These are phyloP conservation scores for Brassica nigra DNA, from an alignment of 345 rosid species.

Conservation along the genomic window DNA sequence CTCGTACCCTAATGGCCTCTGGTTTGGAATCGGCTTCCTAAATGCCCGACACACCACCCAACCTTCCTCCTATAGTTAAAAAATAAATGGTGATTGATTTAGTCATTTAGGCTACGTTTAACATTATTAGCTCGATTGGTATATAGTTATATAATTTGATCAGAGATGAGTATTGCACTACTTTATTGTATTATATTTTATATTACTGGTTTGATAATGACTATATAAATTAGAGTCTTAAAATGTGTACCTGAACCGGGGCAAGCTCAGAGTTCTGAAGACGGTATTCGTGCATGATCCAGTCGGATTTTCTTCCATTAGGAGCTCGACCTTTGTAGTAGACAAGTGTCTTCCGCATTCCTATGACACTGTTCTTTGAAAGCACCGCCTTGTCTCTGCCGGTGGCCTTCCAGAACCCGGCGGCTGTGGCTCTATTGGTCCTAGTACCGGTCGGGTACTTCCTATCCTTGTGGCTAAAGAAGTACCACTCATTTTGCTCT, in stretches of 20 bases:
- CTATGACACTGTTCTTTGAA: conserved; percentile 72
- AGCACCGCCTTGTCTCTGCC: conserved; percentile 93
- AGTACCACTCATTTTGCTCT: conserved; percentile 92
- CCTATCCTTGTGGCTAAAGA: conserved; percentile 96
- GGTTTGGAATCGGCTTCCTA: conserved; percentile 78
- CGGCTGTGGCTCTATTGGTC: conserved; percentile 85
- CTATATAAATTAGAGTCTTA: not conserved
- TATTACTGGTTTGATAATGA: not conserved
- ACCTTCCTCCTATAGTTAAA: conserved; percentile 74
- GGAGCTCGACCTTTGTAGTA: conserved; percentile 95
- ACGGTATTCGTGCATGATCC: conserved; percentile 98
- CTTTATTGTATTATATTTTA: no score
- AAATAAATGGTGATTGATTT: not conserved
- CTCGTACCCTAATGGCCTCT: conserved; percentile 65
- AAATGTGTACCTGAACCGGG: conserved; percentile 64
- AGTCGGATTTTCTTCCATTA: conserved; percentile 81
- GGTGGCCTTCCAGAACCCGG: conserved; percentile 98
- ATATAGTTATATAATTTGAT: not conserved
- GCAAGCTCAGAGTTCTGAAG: conserved; percentile 71
- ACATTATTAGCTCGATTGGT: not conserved
- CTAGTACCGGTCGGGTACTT: conserved; percentile 95
- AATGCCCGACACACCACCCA: conserved; percentile 98
- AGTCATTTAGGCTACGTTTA: not conserved
- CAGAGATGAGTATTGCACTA: not conserved
- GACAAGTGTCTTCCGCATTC: conserved; percentile 94